Conservation (phyloP, 1,284 basidiomycete species). For the Naganishia sp. region DNA sequence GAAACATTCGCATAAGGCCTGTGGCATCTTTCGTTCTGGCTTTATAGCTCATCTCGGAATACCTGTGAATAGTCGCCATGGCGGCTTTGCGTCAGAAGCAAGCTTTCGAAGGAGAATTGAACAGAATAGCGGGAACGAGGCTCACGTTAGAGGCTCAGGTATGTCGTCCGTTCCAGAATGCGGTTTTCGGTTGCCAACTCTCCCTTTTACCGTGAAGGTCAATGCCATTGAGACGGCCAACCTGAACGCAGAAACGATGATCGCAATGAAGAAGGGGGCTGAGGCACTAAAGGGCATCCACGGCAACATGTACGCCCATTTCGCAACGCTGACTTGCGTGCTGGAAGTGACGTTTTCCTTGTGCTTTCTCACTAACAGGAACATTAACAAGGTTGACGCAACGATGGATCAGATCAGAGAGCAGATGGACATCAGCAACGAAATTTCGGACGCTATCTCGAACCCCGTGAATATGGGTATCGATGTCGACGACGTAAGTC, state of each 20-base stretch:
- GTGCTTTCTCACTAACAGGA: constrained; percentile 57
- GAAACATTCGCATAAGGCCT: background rate
- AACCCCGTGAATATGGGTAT: constrained; percentile 69
- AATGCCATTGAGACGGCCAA: constrained; percentile 98
- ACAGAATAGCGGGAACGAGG: constrained; percentile 80
- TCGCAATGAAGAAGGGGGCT: constrained; percentile 94
- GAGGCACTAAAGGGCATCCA: constrained; percentile 91
- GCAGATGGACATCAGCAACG: constrained; percentile 90
- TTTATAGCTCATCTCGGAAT: background rate
- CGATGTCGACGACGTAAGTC: constrained; percentile 70
- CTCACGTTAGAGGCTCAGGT: constrained; percentile 93
- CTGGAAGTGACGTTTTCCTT: no score
- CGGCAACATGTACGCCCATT: constrained; percentile 74
- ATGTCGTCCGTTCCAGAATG: constrained; percentile 19
- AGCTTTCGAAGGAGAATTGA: constrained; percentile 82
- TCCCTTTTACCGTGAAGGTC: constrained; percentile 56
- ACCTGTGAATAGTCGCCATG: constrained; percentile 65
- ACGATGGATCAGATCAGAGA: constrained; percentile 90
- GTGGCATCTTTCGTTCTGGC: background rate
- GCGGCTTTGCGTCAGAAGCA: constrained; percentile 96
- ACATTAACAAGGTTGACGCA: constrained; percentile 86
- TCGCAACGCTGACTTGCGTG: background rate
- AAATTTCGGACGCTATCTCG: constrained; percentile 93
- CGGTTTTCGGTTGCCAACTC: background rate
- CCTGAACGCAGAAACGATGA: constrained; percentile 97